Evolutionary conservation across 192 early-diverging fungal genomes (phyloP), one percentile per base, ranked within the genome.

Genomic region (Rhizophagus clarus): DNA sequence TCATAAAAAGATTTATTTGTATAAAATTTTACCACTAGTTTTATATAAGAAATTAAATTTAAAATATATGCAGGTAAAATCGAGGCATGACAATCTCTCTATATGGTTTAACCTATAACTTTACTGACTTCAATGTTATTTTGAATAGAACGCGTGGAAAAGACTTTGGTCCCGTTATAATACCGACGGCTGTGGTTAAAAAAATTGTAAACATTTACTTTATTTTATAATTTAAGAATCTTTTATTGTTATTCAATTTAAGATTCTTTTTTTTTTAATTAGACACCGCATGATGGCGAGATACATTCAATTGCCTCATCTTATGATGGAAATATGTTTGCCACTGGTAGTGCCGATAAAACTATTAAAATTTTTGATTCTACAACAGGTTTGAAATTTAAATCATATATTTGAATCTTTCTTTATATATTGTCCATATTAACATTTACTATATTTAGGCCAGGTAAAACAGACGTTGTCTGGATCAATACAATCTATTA

Each of bases 401-500:
- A 45, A 9, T 60, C 31, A 26, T 12, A 49, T 26, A 22, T 22
- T 56, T 5, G 5, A 75, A 12, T 61, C 47, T 4, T 32, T 61
- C 45, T 20, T 61, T 60, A 26, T 51, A 74, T 8, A 61, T 24
- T 17, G 11, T 24, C 31, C 15, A 37, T 37, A 61, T 75, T 75
- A 26, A 61, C 34, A 37, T 45, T 62, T 61, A 14, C 7, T 37
- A 34, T 24, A 17, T 62, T 20, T 42, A 77, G 75, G 75, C 1
- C 49, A 77, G 9, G 14, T 40, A n/a, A 76, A 76, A 24, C 66
- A 73, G 26, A 89, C 92, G 45, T 83, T 99, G 76, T 88, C 92
- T 40, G 97, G 97, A 1, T 93, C 95, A 51, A 80, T 96, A 62
- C 94, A 96, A 83, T 90, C 92, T 42, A 85, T 99, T 60, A 96